These are phyloP conservation scores for Aspergillus sp. DNA, from an alignment of 2,329 filamentous ascomycete genomes.

Conservation along the genomic window DNA sequence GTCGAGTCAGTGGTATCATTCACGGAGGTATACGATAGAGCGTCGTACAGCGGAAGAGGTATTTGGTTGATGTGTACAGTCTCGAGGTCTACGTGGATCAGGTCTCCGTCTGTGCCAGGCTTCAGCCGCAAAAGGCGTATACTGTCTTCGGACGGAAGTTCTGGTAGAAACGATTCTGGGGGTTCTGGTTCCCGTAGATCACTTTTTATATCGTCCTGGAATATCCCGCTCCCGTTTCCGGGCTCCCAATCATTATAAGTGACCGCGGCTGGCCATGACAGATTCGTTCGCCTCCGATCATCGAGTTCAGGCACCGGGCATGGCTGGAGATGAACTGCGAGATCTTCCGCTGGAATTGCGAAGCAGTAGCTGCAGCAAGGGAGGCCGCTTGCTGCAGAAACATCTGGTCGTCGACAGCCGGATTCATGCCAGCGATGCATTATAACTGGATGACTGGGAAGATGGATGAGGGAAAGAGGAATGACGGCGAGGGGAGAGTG, in stretches of 20 bases:
- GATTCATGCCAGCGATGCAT: conserved; percentile 6
- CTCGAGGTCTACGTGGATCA: neutral
- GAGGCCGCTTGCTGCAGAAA: neutral
- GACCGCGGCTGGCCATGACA: neutral
- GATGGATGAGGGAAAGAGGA: neutral
- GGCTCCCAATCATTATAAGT: neutral
- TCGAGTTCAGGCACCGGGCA: neutral
- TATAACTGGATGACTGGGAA: neutral
- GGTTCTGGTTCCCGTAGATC: neutral
- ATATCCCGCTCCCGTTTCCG: no score
- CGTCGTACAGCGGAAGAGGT: neutral
- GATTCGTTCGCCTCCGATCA: neutral
- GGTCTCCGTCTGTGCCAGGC: neutral
- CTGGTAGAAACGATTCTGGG: neutral
- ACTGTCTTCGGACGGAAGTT: conserved; percentile 1
- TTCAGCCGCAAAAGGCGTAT: conserved; percentile 1
- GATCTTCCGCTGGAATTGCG: neutral
- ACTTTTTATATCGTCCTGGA: neutral
- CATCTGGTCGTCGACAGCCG: conserved; percentile 1
- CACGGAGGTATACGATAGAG: neutral
- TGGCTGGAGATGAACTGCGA: neutral
- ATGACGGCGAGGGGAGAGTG: neutral
- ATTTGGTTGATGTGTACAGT: neutral
- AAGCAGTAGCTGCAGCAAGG: conserved; percentile 3
- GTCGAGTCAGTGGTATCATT: neutral